phyloP scores from a whole-genome alignment of 106 monocot species.

The Apostasia ramifera region DNA sequence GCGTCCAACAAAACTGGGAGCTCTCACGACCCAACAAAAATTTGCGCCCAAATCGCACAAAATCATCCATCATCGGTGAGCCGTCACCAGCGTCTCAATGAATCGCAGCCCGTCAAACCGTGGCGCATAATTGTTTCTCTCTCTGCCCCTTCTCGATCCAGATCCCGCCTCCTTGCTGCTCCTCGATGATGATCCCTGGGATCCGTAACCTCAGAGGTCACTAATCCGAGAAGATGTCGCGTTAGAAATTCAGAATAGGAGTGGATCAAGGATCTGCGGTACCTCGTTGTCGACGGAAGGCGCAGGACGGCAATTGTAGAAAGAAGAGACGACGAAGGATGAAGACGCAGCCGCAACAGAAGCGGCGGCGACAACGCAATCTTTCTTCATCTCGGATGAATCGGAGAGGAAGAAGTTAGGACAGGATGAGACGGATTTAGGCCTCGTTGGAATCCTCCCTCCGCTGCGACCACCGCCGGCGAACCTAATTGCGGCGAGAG shows the following conservation, averaged over 20 bases:
- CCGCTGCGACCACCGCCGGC: background rate
- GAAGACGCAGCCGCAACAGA: slow-evolving; percentile 19
- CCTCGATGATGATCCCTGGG: slow-evolving; percentile 3
- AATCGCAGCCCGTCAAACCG: slow-evolving; percentile 37
- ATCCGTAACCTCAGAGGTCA: background rate
- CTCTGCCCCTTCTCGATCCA: slow-evolving; percentile 10
- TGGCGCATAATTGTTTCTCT: slow-evolving; percentile 19
- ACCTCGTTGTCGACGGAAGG: background rate
- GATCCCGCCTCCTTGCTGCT: slow-evolving; percentile 5
- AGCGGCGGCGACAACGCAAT: slow-evolving; percentile 15
- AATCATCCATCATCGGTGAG: slow-evolving; percentile 14
- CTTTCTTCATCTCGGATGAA: slow-evolving; percentile 25
- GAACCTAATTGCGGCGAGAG: background rate
- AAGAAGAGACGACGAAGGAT: background rate
- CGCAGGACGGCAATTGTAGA: background rate
- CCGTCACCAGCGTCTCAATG: slow-evolving; percentile 40
- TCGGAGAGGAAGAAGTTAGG: background rate
- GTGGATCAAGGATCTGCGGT: background rate
- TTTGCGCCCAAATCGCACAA: background rate
- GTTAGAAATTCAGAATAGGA: background rate
- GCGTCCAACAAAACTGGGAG: too few species aligned
- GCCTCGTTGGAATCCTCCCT: too few species aligned
- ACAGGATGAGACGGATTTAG: too few species aligned
- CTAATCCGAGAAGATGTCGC: background rate
- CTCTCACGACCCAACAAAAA: too few species aligned